Percentiles rank a stretch among this genome's conserved stretches.
phyloP scores from a whole-genome alignment of 179 eudicot species.

The Actinidia chinensis region DNA sequence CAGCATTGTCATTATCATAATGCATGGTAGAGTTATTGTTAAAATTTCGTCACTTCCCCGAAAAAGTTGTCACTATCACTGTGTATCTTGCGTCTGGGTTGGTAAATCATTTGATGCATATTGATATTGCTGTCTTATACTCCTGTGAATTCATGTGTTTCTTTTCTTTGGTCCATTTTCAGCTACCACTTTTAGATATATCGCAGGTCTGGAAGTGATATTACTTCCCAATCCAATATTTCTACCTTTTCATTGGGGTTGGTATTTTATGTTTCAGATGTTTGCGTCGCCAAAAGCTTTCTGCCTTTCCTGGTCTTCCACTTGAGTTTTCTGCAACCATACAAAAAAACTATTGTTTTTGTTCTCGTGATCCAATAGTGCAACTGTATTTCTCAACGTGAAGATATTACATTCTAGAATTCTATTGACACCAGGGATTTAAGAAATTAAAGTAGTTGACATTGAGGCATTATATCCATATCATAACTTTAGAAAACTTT shows the following conservation, averaged over 20 bases:
- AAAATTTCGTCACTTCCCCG: background rate
- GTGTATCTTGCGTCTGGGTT: background rate
- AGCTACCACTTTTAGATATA: too few species aligned
- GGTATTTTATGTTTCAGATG: too few species aligned
- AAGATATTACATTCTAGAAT: background rate
- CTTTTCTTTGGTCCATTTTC: too few species aligned
- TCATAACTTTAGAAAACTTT: constrained; percentile 3
- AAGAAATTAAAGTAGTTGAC: background rate
- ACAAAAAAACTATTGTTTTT: background rate
- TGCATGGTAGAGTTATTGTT: constrained; percentile 1
- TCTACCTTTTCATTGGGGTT: too few species aligned
- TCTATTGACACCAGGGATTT: too few species aligned
- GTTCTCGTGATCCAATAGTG: background rate
- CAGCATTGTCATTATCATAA: background rate
- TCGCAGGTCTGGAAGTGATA: too few species aligned
- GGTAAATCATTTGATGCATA: background rate
- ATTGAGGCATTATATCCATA: constrained; percentile 14
- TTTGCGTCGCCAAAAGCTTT: background rate
- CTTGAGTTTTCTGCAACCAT: background rate
- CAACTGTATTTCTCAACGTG: background rate
- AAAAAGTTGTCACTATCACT: background rate
- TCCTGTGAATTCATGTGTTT: too few species aligned
- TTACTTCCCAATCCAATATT: too few species aligned
- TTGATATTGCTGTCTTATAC: background rate
- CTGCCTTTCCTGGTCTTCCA: background rate